Evolutionary conservation across 148 eudicot genomes (phyloP).

Genomic region (Rheum nobile): DNA sequence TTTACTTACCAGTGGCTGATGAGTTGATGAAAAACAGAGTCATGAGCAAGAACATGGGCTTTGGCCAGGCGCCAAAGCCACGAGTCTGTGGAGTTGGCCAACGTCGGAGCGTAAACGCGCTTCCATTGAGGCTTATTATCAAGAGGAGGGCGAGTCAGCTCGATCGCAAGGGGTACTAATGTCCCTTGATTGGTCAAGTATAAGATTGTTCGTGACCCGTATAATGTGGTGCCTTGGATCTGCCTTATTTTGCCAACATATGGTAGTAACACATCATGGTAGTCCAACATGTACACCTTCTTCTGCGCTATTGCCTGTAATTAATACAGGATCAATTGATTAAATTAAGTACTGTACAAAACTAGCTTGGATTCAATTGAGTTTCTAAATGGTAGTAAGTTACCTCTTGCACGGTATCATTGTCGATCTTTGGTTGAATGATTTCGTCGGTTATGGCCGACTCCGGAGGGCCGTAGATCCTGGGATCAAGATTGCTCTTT

Average conservation of each 20-base stretch:
- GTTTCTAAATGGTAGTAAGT: not conserved
- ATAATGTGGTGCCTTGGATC: constrained; percentile 11
- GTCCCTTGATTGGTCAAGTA: constrained; percentile 15
- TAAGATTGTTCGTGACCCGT: constrained; percentile 29
- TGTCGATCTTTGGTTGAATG: constrained; percentile 11
- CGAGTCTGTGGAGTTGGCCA: constrained; percentile 29
- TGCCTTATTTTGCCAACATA: constrained; percentile 13
- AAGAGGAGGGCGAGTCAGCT: constrained; percentile 18
- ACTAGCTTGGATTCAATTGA: not conserved
- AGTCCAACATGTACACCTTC: constrained; percentile 23
- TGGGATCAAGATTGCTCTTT: constrained; percentile 24
- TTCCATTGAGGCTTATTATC: constrained; percentile 37
- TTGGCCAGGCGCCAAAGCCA: constrained; percentile 87
- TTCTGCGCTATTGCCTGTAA: constrained; percentile 22
- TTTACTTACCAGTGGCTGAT: constrained; percentile 52
- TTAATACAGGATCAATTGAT: not conserved
- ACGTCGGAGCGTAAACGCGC: constrained; percentile 28
- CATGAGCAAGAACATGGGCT: constrained; percentile 60
- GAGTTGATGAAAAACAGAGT: constrained; percentile 58
- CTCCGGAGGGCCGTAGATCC: constrained; percentile 26
- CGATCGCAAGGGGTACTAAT: constrained; percentile 23
- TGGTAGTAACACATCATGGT: constrained; percentile 19
- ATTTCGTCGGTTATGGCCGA: constrained; percentile 21
- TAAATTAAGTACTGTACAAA: too few relatives aligned
- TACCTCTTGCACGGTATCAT: constrained; percentile 20